Evolutionary conservation across 2,329 filamentous ascomycete species (phyloP), one percentile per base, ranked within the genome.

Genomic region (Lecanicillium sp.): DNA sequence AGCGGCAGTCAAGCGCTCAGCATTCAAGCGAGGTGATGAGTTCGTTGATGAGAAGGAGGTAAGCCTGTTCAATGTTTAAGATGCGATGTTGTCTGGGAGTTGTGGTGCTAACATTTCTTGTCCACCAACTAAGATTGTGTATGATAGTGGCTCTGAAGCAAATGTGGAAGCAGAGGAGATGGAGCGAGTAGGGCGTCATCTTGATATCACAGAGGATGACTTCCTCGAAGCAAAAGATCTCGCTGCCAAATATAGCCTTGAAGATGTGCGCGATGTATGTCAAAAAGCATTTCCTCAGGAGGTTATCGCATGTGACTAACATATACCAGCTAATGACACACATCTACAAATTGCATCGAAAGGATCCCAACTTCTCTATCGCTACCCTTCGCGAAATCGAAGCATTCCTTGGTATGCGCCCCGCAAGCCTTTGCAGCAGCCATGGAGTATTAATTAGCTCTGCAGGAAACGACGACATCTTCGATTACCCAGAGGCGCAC

Each of bases 141-240:
- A 10, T 14, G 4, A 36, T 4, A 19, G n/a, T 10, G 10, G 10
- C 4, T 15, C 35, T 4, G 13, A 13, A 2, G 15, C 27, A 11
- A 33, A 40, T 15, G 22, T 36, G 14, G 37, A 29, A 12, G 33
- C 36, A 20, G 28, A 33, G 5, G 29, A 29, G 15, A 25, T 42
- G 11, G 15, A 42, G 11, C 33, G 33, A 17, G 31, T 36, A 3
- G 36, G 36, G 29, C 33, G 33, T 14, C 36, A 51, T 5, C 50
- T 66, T 31, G 57, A 59, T 33, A 61, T 61, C 15, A 66, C 65
- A 4, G 62, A 65, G 32, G 57, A 64, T 43, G 65, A 68, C 45
- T 47, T 67, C n/a, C 52, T 64, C n/a, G 61, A 68, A 44, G 65
- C 64, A 22, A 65, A 54, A 43, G 61, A 60, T 29, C 42, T 58